phyloP scores from a whole-genome alignment of 148 eudicot genomes.

The Fagopyrum esculentum region DNA sequence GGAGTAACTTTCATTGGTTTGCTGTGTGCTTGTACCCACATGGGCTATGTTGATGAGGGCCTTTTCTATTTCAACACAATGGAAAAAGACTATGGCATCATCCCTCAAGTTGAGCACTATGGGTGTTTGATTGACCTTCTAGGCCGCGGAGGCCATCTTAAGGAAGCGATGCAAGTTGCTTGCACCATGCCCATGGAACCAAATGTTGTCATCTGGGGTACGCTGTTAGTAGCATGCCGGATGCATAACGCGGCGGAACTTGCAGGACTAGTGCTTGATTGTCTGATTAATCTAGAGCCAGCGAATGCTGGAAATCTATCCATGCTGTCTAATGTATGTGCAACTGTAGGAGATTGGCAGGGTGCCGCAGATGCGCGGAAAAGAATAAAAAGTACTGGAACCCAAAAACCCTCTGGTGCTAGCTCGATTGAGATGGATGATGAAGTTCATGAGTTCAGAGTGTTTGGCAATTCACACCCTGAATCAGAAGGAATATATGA shows the following conservation, averaged over 20 bases:
- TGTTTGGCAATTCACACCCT: constrained; percentile 54
- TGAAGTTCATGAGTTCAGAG: constrained; percentile 65
- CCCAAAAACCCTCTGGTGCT: constrained; percentile 60
- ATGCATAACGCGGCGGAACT: constrained; percentile 58
- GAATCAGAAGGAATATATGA: constrained; percentile 43
- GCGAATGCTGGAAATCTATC: constrained; percentile 53
- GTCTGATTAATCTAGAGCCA: constrained; percentile 40
- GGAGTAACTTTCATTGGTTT: constrained; percentile 69
- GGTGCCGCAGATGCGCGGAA: constrained; percentile 52
- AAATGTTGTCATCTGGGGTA: constrained; percentile 69
- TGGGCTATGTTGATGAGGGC: constrained; percentile 62
- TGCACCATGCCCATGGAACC: constrained; percentile 75
- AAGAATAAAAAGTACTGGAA: constrained; percentile 47
- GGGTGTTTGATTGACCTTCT: constrained; percentile 87
- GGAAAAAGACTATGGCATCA: constrained; percentile 55
- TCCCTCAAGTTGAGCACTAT: constrained; percentile 71
- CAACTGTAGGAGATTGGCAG: constrained; percentile 73
- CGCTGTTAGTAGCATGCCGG: constrained; percentile 76
- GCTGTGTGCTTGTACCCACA: constrained; percentile 85
- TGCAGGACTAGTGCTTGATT: constrained; percentile 51
- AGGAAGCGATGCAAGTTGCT: constrained; percentile 60
- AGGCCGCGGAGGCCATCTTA: constrained; percentile 75
- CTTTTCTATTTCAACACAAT: constrained; percentile 52
- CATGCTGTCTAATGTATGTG: constrained; percentile 72
- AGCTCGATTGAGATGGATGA: constrained; percentile 61